Base-by-base conservation (phyloP, 306 rosid genomes). In the barrel medic (Medicago truncatula) region DNA sequence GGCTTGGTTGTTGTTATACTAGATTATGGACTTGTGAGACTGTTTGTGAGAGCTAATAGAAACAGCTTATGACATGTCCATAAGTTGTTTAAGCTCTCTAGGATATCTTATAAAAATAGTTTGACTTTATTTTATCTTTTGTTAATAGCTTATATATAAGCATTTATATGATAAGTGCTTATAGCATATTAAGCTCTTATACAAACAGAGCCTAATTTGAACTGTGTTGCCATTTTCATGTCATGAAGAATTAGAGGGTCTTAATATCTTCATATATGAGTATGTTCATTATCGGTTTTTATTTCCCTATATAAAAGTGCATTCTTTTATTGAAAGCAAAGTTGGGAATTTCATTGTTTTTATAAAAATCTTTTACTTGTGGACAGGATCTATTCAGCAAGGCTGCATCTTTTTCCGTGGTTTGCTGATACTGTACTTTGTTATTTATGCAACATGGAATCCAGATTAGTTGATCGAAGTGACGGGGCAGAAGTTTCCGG, bases 371-470 rank as follows among this genome's bases (percentile, higher is more conserved):
- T 72, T 50, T 79, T 79, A 28, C 7, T 25, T 59, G 9, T 76
- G 53, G 64, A 25, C 78, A 76, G 73, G 63, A 59, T 70, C 61
- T 58, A 3, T 28, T 31, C 38, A 47, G 31, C 57, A 21, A 56
- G 66, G 40, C 8, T 61, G 46, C 14, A 58, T 69, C 67, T 43
- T 11, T 44, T 84, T 28, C 20, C 23, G 17, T 21, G 54, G 59
- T 28, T 68, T 67, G 61, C 31, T 82, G 70, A 67, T 79, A 31
- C 14, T 11, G 1, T 67, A 20, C 46, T 20, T 28, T 61, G 43
- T 47, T 57, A 50, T 85, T 47, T 57, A 50, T 85, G 79, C 73
- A 9, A 60, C 53, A 83, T 73, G 87, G 77, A 78, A 70, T 74
- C 81, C 16, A 75, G 18, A 65, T 62, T 81, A 73, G 82, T 70